Evolutionary conservation across 208 protist genomes (phyloP).

Genomic region (Leishmania amazonensis): DNA sequence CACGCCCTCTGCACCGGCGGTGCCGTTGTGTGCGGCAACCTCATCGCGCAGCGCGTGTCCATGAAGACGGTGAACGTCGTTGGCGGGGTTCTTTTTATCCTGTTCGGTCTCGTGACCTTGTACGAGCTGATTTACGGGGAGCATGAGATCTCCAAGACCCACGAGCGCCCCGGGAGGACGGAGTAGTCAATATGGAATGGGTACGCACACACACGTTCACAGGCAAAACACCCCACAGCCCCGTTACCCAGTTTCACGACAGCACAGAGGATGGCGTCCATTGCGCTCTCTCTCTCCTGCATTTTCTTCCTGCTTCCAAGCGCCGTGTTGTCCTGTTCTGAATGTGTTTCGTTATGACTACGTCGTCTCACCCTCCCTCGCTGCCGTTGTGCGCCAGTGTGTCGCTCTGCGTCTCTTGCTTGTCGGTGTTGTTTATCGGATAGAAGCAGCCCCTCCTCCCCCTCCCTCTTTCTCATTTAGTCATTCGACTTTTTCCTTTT

Average conservation of each 20-base stretch:
- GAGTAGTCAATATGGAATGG: neutral
- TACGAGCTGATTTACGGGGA: constrained; percentile 52
- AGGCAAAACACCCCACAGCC: neutral
- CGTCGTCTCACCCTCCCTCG: neutral
- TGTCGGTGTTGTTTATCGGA: neutral
- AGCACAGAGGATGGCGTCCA: neutral
- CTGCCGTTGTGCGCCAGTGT: neutral
- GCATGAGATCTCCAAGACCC: constrained; percentile 35
- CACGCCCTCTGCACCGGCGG: constrained; percentile 95
- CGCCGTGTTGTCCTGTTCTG: neutral
- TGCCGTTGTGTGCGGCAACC: constrained; percentile 92
- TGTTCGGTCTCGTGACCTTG: constrained; percentile 74
- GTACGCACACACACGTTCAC: neutral
- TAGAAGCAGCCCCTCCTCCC: neutral
- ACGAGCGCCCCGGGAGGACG: constrained; percentile 1
- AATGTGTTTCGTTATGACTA: neutral
- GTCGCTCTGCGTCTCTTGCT: neutral
- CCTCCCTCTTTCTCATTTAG: neutral
- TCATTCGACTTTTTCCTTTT: too few relatives aligned
- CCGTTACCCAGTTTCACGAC: neutral
- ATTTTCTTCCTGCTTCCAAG: neutral
- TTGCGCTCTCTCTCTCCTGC: neutral
- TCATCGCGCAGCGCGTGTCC: constrained; percentile 79
- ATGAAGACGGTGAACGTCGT: constrained; percentile 81
- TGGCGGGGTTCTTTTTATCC: constrained; percentile 80